Percentiles rank a stretch among this genome's conserved stretches.
Evolutionary conservation across 768 basidiomycete genomes (phyloP).

Genomic region (Pulveroboletus ravenelii): DNA sequence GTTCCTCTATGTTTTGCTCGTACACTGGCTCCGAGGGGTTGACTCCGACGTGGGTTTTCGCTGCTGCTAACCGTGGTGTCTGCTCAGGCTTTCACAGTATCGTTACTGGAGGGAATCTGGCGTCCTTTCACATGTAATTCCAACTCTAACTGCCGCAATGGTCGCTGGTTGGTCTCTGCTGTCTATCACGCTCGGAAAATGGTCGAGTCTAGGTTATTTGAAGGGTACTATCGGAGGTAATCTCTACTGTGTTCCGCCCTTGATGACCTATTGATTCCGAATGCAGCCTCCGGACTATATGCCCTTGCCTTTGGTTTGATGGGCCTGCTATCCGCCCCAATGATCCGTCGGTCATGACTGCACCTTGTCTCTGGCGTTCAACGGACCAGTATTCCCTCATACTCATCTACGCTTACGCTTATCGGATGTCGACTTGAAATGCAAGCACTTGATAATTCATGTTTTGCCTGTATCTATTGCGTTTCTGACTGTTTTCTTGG

Average conservation of each 20-base stretch:
- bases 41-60: constrained; percentile 58
- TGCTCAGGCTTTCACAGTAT: constrained; percentile 43
- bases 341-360: constrained; percentile 41
- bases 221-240: constrained; percentile 61
- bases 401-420: not conserved
- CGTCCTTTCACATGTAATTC: constrained; percentile 62
- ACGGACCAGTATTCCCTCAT: not conserved
- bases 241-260: constrained; percentile 1
- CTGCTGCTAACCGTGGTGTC: not conserved
- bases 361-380: constrained; percentile 25
- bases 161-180: constrained; percentile 65
- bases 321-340: constrained; percentile 66
- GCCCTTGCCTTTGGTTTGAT: constrained; percentile 69
- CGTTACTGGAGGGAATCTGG: constrained; percentile 71
- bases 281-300: constrained; percentile 63
- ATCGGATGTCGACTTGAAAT: constrained; percentile 5
- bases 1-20: constrained; percentile 68
- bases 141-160: constrained; percentile 64
- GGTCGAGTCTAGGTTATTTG: constrained; percentile 60
- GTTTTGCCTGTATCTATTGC: constrained; percentile 17
- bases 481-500: constrained; percentile 11
- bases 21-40: constrained; percentile 63
- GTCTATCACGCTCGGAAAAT: constrained; percentile 59
- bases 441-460: constrained; percentile 6
- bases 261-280: constrained; percentile 1